Evolutionary conservation across 1,139 yeast species (phyloP).

Genomic region (Kurtzmaniella natalensis): DNA sequence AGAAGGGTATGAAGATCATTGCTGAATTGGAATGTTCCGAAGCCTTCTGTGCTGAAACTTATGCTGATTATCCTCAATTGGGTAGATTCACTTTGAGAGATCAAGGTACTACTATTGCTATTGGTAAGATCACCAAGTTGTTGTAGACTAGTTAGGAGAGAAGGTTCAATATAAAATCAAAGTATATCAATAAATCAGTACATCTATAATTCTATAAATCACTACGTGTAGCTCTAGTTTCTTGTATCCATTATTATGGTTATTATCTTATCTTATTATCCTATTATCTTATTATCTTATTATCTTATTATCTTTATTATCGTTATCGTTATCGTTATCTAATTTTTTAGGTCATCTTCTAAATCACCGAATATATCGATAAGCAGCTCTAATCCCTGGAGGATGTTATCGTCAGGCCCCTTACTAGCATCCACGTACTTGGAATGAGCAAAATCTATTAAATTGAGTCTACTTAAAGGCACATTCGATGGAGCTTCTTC

Average conservation of each 20-base stretch:
- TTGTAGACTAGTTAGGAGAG: constrained; percentile 20
- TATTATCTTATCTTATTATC: too few relatives aligned
- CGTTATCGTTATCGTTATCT: too few relatives aligned
- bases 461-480: constrained; percentile 49
- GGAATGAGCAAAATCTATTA: constrained; percentile 93
- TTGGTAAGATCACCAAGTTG: constrained; percentile 87
- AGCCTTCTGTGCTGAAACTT: constrained; percentile 91
- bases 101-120: constrained; percentile 96
- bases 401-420: constrained; percentile 69
- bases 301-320: too few relatives aligned
- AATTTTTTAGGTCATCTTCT: too few relatives aligned
- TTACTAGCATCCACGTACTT: constrained; percentile 48
- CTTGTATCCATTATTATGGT: too few relatives aligned
- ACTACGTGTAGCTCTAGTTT: too few relatives aligned
- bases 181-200: too few relatives aligned
- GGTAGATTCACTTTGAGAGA: constrained; percentile 98
- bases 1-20: constrained; percentile 97
- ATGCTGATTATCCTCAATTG: constrained; percentile 86
- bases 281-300: too few relatives aligned
- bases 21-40: constrained; percentile 82
- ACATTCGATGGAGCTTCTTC: constrained; percentile 21
- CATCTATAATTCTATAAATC: too few relatives aligned
- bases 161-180: too few relatives aligned
- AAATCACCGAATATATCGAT: constrained; percentile 43
- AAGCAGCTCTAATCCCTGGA: constrained; percentile 64